Evolutionary conservation across 1,284 basidiomycete genomes (phyloP).

Genomic region (Rhodotorula sp.): DNA sequence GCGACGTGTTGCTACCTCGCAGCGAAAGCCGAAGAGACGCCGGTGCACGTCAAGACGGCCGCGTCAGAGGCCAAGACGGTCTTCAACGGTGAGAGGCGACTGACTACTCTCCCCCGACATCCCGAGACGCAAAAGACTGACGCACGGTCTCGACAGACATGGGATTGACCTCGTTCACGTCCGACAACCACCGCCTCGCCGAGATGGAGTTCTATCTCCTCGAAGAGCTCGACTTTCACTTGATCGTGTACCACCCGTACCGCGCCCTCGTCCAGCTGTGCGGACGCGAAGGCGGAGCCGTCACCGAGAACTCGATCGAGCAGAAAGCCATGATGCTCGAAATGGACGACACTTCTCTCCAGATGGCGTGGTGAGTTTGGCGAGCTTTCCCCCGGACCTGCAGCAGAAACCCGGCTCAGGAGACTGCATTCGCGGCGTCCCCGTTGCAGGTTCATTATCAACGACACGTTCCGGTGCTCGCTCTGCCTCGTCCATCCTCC

Average conservation of each 20-base stretch:
- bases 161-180: constrained; percentile 69
- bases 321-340: constrained; percentile 55
- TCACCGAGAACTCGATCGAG: constrained; percentile 19
- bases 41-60: constrained; percentile 88
- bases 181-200: constrained; percentile 77
- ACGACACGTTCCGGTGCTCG: constrained; percentile 91
- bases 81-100: constrained; percentile 64
- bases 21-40: constrained; percentile 93
- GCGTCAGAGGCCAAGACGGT: constrained; percentile 76
- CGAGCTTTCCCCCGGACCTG: too few relatives aligned
- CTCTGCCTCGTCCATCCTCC: constrained; percentile 88
- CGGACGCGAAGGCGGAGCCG: constrained; percentile 51
- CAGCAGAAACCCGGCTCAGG: too few relatives aligned
- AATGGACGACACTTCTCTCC: constrained; percentile 64
- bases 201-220: constrained; percentile 99
- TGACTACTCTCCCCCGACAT: too few relatives aligned
- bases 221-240: constrained; percentile 92
- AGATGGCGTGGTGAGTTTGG: constrained; percentile 62
- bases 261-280: constrained; percentile 76
- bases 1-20: constrained; percentile 93
- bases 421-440: too few relatives aligned
- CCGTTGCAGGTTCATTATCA: constrained; percentile 78
- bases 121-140: not conserved
- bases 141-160: constrained; percentile 34
- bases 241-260: constrained; percentile 92